phyloP scores from a whole-genome alignment of 2,329 filamentous ascomycete species.

The Didymella arachidicola region DNA sequence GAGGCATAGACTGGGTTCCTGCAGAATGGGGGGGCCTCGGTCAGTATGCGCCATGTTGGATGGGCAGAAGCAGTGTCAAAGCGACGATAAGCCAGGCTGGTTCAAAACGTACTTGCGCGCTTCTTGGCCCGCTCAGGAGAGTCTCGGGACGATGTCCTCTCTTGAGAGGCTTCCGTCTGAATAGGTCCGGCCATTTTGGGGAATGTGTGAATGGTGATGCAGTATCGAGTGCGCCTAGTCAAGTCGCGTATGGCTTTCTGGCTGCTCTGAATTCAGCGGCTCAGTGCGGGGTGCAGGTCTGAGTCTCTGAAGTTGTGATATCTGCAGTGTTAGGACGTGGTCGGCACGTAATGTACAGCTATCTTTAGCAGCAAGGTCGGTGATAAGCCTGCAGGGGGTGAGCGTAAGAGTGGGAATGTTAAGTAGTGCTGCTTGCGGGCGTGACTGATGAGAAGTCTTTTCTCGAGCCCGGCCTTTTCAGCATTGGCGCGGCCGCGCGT shows the following conservation, averaged over 20 bases:
- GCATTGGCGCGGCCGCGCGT: neutral
- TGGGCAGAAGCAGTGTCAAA: constrained; percentile 15
- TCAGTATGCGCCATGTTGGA: constrained; percentile 35
- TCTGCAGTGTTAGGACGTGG: constrained; percentile 18
- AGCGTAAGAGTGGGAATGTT: neutral
- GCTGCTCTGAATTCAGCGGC: constrained; percentile 1
- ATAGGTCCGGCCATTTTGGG: constrained; percentile 32
- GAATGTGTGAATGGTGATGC: constrained; percentile 2
- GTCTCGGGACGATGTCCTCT: constrained; percentile 41
- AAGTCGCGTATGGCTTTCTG: constrained; percentile 1
- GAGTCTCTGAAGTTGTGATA: neutral
- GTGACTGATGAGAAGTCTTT: constrained; percentile 17
- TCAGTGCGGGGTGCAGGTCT: constrained; percentile 4
- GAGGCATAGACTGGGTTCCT: constrained; percentile 88
- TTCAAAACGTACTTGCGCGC: constrained; percentile 47
- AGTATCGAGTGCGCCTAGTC: neutral
- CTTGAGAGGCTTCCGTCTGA: constrained; percentile 30
- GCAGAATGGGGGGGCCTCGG: constrained; percentile 22
- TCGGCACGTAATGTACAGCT: constrained; percentile 22
- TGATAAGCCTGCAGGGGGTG: constrained; percentile 3
- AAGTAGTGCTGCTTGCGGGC: neutral
- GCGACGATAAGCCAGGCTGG: constrained; percentile 12
- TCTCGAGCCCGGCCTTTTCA: constrained; percentile 7
- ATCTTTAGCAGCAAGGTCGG: constrained; percentile 9
- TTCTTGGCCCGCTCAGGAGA: constrained; percentile 48